A percentile compares a stretch with the other conserved stretches of the same genome.
These are phyloP conservation scores for Arthrobotrys megalospora DNA, from an alignment of 2,329 filamentous ascomycete genomes.

Conservation along the genomic window DNA sequence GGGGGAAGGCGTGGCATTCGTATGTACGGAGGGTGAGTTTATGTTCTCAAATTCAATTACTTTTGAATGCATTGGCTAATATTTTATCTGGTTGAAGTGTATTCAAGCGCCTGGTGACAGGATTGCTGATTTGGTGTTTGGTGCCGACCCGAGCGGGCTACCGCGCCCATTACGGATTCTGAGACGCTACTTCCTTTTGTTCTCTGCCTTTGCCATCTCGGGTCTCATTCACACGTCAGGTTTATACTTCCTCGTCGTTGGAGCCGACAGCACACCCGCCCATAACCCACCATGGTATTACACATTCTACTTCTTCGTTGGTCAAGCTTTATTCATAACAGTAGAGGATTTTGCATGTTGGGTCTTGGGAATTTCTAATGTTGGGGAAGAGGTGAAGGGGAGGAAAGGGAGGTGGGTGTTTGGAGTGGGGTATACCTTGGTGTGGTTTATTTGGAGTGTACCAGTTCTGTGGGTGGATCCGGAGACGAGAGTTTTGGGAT, in stretches of 20 bases:
- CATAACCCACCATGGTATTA: conserved; percentile 18
- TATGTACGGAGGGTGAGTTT: conserved; percentile 8
- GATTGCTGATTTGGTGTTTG: conserved; percentile 6
- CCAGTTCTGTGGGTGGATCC: conserved; percentile 23
- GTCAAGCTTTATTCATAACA: background rate
- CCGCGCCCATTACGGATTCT: background rate
- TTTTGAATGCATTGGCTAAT: background rate
- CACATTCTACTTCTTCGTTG: conserved; percentile 17
- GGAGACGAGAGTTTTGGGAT: conserved; percentile 36
- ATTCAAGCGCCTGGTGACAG: conserved; percentile 11
- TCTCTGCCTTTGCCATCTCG: conserved; percentile 17
- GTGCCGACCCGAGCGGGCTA: background rate
- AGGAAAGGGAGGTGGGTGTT: background rate
- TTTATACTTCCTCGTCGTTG: conserved; percentile 11
- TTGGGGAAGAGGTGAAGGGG: background rate
- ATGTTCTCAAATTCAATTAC: background rate
- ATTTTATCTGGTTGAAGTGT: conserved; percentile 4
- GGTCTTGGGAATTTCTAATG: background rate
- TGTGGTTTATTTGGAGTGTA: conserved; percentile 26
- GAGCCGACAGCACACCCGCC: conserved; percentile 3
- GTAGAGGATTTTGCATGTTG: conserved; percentile 21
- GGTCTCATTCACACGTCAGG: conserved; percentile 13
- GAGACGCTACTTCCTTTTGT: conserved; percentile 6
- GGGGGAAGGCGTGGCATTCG: conserved; percentile 36
- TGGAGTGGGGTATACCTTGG: conserved; percentile 8